Conservation (phyloP, 1,139 yeast genomes). For the Pneumocystis canis region DNA sequence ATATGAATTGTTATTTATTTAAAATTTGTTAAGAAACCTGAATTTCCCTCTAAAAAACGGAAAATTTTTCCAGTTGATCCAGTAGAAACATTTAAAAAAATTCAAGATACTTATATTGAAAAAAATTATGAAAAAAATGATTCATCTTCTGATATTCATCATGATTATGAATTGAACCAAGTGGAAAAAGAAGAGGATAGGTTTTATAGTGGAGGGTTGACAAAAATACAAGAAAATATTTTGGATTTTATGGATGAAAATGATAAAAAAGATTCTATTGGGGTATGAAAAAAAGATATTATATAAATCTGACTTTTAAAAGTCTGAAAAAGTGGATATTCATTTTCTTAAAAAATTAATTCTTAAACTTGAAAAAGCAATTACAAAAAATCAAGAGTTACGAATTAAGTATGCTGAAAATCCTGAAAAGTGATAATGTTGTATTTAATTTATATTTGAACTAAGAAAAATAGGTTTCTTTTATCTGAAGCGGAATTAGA, state of each 20-base stretch:
- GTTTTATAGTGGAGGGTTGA: conserved; percentile 22
- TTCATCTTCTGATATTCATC: background rate
- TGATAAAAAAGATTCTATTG: conserved; percentile 13
- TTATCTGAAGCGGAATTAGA: conserved; percentile 19
- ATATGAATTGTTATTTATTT: background rate
- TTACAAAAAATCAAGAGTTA: conserved; percentile 21
- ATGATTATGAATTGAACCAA: background rate
- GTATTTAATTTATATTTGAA: conserved; percentile 2
- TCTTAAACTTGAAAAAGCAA: conserved; percentile 19
- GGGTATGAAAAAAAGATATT: background rate
- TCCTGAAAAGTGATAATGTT: conserved; percentile 22
- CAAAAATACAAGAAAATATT: conserved; percentile 17
- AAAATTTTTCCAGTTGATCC: background rate
- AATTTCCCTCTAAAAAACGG: background rate
- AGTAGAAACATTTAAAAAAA: background rate
- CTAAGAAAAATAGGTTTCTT: conserved; percentile 3
- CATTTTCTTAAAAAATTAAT: conserved; percentile 19
- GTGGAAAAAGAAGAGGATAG: conserved; percentile 18
- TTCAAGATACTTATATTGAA: background rate
- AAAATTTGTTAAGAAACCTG: background rate
- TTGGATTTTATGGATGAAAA: conserved; percentile 20
- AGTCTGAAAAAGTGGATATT: conserved; percentile 16
- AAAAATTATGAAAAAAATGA: background rate
- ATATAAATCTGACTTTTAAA: conserved; percentile 1
- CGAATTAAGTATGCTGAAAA: conserved; percentile 23